Evolutionary conservation across 75 land plant genomes (phyloP), one percentile per base, ranked within the genome.

Genomic region (Sequoiadendron giganteum): DNA sequence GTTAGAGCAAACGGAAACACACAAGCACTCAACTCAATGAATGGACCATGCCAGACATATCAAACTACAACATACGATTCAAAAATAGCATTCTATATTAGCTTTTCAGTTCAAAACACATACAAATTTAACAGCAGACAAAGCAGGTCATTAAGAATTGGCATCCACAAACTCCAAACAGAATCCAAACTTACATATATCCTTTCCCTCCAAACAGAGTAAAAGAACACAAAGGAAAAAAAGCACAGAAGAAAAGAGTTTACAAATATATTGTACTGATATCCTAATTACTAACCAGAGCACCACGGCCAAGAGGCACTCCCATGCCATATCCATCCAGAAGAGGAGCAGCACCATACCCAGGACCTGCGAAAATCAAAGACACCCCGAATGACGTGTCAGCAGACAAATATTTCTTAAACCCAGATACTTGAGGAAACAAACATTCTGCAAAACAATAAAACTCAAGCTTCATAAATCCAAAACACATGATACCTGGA

Each of bases 261-360:
- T 32, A 36, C 28, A 38, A 56, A 85, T 19, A 32, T 39, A 32
- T 42, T 87, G 81, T 84, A 84, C 72, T 49, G 86, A 90, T 89
- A 80, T 79, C 90, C 86, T 15, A 85, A 88, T 83, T 52, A 91
- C 93, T 34, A 93, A 98, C 98, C 86, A 86, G 85, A 56, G 92
- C 90, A 45, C 88, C 93, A 55, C 90, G 85, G 18, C 82, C 90
- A 86, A 92, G 91, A 81, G 84, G 77, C 83, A 91, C 80, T 36
- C 89, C 88, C 93, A 92, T 87, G 49, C 99, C 99, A 91, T 95
- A 98, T 25, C 95, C 94, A 81, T 98, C 99, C 93, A 97, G 86
- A 36, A 96, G 49, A 32, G 97, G 97, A 4, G 94, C 94, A 85
- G 95, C 90, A 39, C 95, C 96, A 93, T 95, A 98, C 86, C 94